Evolutionary conservation across 495 filamentous ascomycete species (phyloP).

Genomic region (Penicillium pulvis): DNA sequence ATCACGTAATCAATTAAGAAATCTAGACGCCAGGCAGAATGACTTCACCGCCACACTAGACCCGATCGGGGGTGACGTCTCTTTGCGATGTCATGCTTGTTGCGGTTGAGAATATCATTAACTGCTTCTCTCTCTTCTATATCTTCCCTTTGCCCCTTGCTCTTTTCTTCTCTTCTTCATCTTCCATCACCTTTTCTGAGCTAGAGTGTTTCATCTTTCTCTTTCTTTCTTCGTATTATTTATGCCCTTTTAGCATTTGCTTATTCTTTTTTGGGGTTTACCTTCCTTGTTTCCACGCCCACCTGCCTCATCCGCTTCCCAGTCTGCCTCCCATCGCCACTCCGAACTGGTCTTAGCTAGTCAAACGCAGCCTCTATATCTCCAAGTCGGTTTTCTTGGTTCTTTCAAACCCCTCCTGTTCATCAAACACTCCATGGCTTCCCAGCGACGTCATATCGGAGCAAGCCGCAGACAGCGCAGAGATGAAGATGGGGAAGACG

Average conservation of each 20-base stretch:
- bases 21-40: constrained; percentile 22
- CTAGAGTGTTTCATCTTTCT: not conserved
- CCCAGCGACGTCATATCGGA: constrained; percentile 70
- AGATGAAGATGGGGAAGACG: constrained; percentile 79
- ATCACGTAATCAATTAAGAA: not conserved
- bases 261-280: constrained; percentile 6
- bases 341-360: not conserved
- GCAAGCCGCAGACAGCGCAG: constrained; percentile 71
- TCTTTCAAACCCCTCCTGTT: not conserved
- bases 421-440: constrained; percentile 49
- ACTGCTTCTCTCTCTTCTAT: constrained; percentile 16
- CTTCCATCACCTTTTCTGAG: not conserved
- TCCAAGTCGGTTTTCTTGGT: not conserved
- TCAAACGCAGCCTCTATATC: not conserved
- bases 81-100: constrained; percentile 34
- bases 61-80: constrained; percentile 35
- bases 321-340: constrained; percentile 9
- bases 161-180: constrained; percentile 20
- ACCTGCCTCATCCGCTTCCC: constrained; percentile 6
- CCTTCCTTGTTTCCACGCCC: constrained; percentile 12
- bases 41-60: constrained; percentile 26
- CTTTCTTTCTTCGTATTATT: constrained; percentile 3
- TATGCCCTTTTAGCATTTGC: constrained; percentile 3
- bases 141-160: constrained; percentile 26
- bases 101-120: constrained; percentile 19